phyloP scores from a whole-genome alignment of 306 rosid species.

The Vigna mungo region DNA sequence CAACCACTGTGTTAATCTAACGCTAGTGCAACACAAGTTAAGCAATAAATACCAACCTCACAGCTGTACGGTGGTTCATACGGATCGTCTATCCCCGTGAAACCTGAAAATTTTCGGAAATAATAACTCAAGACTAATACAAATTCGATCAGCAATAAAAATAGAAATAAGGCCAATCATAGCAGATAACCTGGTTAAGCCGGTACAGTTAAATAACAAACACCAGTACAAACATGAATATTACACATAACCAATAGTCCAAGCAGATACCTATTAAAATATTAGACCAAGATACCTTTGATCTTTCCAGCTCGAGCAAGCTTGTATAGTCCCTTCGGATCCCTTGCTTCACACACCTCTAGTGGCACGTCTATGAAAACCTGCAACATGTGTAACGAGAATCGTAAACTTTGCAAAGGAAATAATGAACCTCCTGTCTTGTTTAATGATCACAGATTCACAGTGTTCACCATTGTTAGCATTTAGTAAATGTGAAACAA shows the following conservation, averaged over 20 bases:
- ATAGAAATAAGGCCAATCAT: constrained; percentile 7
- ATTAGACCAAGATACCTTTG: constrained; percentile 57
- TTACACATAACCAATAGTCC: background rate
- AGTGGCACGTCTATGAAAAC: constrained; percentile 90
- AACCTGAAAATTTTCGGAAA: constrained; percentile 65
- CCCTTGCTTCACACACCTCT: constrained; percentile 82
- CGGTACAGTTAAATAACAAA: background rate
- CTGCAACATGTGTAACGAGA: constrained; percentile 48
- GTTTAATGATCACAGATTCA: constrained; percentile 9
- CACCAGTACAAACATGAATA: background rate
- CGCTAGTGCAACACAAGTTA: constrained; percentile 1
- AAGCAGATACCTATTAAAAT: constrained; percentile 37
- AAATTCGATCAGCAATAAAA: background rate
- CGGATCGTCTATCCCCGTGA: constrained; percentile 92
- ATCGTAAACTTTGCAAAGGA: constrained; percentile 18
- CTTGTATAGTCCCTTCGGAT: constrained; percentile 96
- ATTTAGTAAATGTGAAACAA: constrained; percentile 33
- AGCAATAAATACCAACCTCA: constrained; percentile 65
- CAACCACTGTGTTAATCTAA: background rate
- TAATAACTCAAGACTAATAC: constrained; percentile 16
- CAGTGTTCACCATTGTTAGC: constrained; percentile 6
- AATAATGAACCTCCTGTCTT: constrained; percentile 36
- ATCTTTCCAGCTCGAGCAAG: constrained; percentile 95
- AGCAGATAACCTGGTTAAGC: constrained; percentile 24
- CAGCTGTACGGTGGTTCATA: constrained; percentile 78